A percentile compares a stretch with the other conserved stretches of the same genome.
Evolutionary conservation across 2,329 filamentous ascomycete species (phyloP).

Genomic region (Diaporthe citri): DNA sequence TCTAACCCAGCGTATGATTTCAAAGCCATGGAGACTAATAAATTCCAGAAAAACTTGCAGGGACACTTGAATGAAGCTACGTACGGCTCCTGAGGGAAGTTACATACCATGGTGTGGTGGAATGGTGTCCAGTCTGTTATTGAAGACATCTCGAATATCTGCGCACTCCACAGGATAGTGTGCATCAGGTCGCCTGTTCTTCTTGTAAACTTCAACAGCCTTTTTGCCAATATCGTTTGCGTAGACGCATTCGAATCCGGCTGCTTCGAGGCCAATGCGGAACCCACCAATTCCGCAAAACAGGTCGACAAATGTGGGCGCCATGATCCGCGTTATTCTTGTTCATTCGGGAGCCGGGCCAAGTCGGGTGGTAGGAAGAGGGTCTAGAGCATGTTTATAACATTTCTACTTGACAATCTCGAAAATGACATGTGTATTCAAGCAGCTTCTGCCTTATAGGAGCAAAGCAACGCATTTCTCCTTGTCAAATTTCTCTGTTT

Average conservation of each 20-base stretch:
- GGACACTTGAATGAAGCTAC: background rate
- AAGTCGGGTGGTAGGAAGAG: no score
- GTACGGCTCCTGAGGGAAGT: background rate
- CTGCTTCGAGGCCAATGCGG: slow-evolving; percentile 11
- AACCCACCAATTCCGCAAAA: slow-evolving; percentile 16
- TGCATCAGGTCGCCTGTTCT: background rate
- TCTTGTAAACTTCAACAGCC: background rate
- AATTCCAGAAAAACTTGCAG: background rate
- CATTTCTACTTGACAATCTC: background rate
- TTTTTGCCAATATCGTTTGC: background rate
- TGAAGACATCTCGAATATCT: background rate
- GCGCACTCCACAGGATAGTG: background rate
- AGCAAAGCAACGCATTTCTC: no score
- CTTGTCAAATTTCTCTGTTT: no score
- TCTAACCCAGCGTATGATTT: background rate
- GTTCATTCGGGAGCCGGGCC: no score
- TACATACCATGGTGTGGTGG: background rate
- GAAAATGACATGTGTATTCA: no score
- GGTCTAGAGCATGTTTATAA: background rate
- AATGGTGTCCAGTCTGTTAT: background rate
- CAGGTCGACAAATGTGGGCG: slow-evolving; percentile 14
- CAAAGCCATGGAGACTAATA: background rate
- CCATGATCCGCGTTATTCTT: background rate
- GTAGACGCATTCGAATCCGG: slow-evolving; percentile 19
- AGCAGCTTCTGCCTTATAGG: no score